A percentile compares a stretch with the other conserved stretches of the same genome.
Conservation (phyloP, 345 rosid species). For the Aegle marmelos region DNA sequence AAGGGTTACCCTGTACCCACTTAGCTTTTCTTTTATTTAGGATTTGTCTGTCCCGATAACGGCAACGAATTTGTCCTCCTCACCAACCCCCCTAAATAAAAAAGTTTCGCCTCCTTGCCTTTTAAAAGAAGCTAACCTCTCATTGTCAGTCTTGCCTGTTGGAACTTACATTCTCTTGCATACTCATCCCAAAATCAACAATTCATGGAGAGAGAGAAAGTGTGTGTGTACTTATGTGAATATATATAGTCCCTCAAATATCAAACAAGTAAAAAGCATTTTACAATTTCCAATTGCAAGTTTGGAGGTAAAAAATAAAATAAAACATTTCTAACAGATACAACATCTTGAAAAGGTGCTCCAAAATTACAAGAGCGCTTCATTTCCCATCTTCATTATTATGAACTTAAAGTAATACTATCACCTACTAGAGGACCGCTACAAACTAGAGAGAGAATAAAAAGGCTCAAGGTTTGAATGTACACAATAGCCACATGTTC, state of each 20-base stretch:
- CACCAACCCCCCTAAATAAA: no score
- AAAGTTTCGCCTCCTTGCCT: no score
- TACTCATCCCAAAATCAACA: no score
- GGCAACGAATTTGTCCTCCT: no score
- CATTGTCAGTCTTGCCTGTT: no score
- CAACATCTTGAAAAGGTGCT: background rate
- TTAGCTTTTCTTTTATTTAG: no score
- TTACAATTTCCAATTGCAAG: slow-evolving; percentile 13
- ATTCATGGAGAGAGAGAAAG: no score
- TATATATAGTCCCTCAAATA: background rate
- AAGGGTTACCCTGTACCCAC: no score
- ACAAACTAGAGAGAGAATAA: slow-evolving; percentile 8
- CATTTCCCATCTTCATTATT: slow-evolving; percentile 13
- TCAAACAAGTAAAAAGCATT: slow-evolving; percentile 3
- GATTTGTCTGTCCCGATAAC: no score
- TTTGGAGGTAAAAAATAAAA: background rate
- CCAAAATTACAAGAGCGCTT: slow-evolving; percentile 3
- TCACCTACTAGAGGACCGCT: slow-evolving; percentile 21
- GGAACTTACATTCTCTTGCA: no score
- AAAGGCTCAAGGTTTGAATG: slow-evolving; percentile 29
- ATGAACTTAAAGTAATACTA: slow-evolving; percentile 12
- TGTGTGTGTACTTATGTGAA: no score
- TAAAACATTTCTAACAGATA: slow-evolving; percentile 4
- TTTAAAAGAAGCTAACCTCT: no score
- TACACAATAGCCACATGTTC: slow-evolving; percentile 29